Conservation (phyloP, 2,329 filamentous ascomycete species). For the Hymenoscyphus salicellus region DNA sequence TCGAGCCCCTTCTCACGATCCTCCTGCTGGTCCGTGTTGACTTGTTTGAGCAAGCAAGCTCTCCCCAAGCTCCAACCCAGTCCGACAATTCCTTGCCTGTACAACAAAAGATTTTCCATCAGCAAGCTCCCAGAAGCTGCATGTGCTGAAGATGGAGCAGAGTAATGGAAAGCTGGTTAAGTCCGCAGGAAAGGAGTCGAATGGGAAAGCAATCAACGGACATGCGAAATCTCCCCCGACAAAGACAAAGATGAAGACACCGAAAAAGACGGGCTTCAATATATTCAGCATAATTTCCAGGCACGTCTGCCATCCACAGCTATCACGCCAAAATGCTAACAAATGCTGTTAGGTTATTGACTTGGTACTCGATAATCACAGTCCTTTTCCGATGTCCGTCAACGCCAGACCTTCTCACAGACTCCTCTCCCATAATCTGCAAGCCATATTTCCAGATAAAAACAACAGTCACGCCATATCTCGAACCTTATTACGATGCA, state of each 20-base stretch:
- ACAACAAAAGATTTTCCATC: slow-evolving; percentile 2
- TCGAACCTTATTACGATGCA: slow-evolving; percentile 79
- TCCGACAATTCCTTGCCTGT: background rate
- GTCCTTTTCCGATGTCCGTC: slow-evolving; percentile 79
- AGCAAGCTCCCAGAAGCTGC: slow-evolving; percentile 16
- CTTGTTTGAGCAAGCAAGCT: slow-evolving; percentile 9
- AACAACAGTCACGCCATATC: slow-evolving; percentile 64
- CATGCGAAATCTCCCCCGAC: slow-evolving; percentile 38
- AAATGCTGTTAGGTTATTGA: slow-evolving; percentile 57
- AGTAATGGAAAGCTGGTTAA: slow-evolving; percentile 39
- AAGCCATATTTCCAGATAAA: slow-evolving; percentile 72
- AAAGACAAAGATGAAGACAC: slow-evolving; percentile 18
- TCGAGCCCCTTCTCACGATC: slow-evolving; percentile 2
- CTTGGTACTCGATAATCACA: slow-evolving; percentile 84
- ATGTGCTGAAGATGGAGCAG: slow-evolving; percentile 38
- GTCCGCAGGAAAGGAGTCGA: slow-evolving; percentile 35
- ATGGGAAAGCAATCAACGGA: slow-evolving; percentile 41
- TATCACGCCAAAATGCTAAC: slow-evolving; percentile 6
- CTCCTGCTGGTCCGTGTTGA: slow-evolving; percentile 12
- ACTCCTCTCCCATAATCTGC: slow-evolving; percentile 74
- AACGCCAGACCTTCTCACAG: slow-evolving; percentile 62
- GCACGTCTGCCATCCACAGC: slow-evolving; percentile 39
- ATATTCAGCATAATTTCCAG: slow-evolving; percentile 52
- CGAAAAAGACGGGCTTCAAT: slow-evolving; percentile 32
- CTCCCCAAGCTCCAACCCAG: slow-evolving; percentile 4